A percentile compares a stretch with the other conserved stretches of the same genome.
Conservation (phyloP, 805 yeast species). For the Komagataella ulmi region DNA sequence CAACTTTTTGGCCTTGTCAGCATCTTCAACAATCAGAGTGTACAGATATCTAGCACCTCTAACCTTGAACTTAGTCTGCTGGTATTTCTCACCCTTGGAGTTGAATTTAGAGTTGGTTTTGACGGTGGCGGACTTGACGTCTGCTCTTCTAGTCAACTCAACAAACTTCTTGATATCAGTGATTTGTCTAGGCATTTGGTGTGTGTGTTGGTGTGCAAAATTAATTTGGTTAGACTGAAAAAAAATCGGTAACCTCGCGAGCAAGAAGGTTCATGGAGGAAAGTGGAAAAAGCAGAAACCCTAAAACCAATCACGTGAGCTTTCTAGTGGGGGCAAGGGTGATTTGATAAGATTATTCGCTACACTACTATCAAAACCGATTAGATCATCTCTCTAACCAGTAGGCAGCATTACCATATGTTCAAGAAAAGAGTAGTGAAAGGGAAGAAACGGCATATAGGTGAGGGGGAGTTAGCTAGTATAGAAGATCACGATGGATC, state of each 20-base stretch:
- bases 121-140: slow-evolving; percentile 86
- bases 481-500: background rate
- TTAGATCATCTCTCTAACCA: background rate
- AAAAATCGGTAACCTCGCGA: background rate
- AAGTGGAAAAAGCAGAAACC: background rate
- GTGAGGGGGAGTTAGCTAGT: background rate
- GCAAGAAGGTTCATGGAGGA: background rate
- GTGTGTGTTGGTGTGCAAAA: background rate
- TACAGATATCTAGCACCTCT: slow-evolving; percentile 92
- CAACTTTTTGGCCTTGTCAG: slow-evolving; percentile 94
- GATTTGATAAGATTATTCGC: background rate
- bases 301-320: background rate
- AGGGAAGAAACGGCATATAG: slow-evolving; percentile 4
- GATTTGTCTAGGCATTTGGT: slow-evolving; percentile 40
- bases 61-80: slow-evolving; percentile 97
- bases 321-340: background rate
- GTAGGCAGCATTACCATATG: slow-evolving; percentile 11
- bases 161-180: slow-evolving; percentile 96
- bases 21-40: slow-evolving; percentile 92
- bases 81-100: slow-evolving; percentile 71
- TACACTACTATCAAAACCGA: background rate
- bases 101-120: slow-evolving; percentile 81
- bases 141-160: slow-evolving; percentile 93
- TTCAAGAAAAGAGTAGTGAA: slow-evolving; percentile 23
- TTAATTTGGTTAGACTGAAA: slow-evolving; percentile 3